Evolutionary conservation across 345 rosid species (phyloP), one percentile per base, ranked within the genome.

Genomic region (Arabis alpina): DNA sequence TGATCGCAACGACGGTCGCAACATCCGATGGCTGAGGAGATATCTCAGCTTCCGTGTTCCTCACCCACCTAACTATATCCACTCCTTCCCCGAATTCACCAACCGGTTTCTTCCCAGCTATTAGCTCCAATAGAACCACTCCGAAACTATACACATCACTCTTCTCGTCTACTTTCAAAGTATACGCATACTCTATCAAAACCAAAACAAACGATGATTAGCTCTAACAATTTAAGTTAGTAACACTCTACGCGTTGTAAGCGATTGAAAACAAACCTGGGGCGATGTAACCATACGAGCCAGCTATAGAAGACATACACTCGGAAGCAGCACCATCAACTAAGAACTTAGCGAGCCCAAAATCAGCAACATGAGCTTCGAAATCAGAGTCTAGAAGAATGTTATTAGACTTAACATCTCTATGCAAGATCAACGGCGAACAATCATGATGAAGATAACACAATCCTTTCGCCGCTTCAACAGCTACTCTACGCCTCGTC

Each of bases 71-170:
- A 45, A 93, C 98, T 25, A 93, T 93, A 80, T 93, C 97, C 66
- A 90, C 96, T 10, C 97, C 97, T 8, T 93, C 98, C n/a, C 93
- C 98, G 57, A 93, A 90, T 42, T 87, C 96, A 30, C 98, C 97
- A 27, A 93, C 96, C 0, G 98, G 97, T 84, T 72, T 88, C 54
- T 87, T 81, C 16, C 98, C 98, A 1, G 93, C 81, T 61, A 93
- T 80, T 34, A 93, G 80, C 83, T 93, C 98, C 76, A 93, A 64
- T 53, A 93, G 70, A 48, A 93, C 89, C 0, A 93, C 98, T 0
- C 98, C 97, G 11, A 90, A 90, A 54, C 98, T 93, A 71, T 93
- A 93, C 15, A 93, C 98, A 55, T 93, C 98, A 48, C 96, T 90
- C 73, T 93, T 93, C 86, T 87, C 90, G 23, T 90, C 97, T 58